Evolutionary conservation across 1,139 yeast species (phyloP).

Genomic region (Nematodospora anomalae): DNA sequence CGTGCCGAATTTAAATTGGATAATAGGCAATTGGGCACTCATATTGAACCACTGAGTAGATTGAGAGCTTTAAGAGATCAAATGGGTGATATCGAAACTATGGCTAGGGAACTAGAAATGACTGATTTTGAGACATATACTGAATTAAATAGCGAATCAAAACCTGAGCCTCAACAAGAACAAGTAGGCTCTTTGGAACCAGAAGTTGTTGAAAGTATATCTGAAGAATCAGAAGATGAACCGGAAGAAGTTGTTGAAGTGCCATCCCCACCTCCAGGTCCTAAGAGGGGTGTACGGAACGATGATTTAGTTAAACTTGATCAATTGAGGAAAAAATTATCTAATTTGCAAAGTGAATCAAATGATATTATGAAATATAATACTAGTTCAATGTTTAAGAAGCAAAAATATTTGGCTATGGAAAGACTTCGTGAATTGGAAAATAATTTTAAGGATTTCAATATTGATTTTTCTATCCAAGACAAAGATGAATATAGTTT

Average conservation of each 20-base stretch:
- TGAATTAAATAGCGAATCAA: slow-evolving; percentile 27
- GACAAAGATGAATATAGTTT: slow-evolving; percentile 18
- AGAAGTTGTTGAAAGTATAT: slow-evolving; percentile 10
- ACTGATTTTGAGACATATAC: slow-evolving; percentile 63
- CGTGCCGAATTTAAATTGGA: slow-evolving; percentile 62
- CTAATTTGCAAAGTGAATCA: slow-evolving; percentile 66
- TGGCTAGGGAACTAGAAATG: slow-evolving; percentile 86
- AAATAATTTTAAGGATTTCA: slow-evolving; percentile 57
- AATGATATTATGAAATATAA: slow-evolving; percentile 72
- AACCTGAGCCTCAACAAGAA: slow-evolving; percentile 6
- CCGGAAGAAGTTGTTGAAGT: slow-evolving; percentile 17
- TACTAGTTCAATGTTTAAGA: slow-evolving; percentile 56
- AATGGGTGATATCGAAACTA: slow-evolving; percentile 82
- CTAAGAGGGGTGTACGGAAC: slow-evolving; percentile 36
- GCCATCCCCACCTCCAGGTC: slow-evolving; percentile 22
- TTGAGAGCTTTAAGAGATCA: slow-evolving; percentile 74
- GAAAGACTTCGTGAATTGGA: slow-evolving; percentile 67
- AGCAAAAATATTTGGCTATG: slow-evolving; percentile 63
- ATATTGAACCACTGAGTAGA: slow-evolving; percentile 74
- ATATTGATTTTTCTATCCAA: slow-evolving; percentile 47
- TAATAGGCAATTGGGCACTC: slow-evolving; percentile 55
- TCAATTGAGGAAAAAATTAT: slow-evolving; percentile 55
- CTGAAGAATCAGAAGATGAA: slow-evolving; percentile 16
- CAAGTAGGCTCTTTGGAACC: slow-evolving; percentile 19
- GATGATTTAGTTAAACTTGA: slow-evolving; percentile 51